Evolutionary conservation across 768 basidiomycete species (phyloP).

Genomic region (Agrocybe praecox): DNA sequence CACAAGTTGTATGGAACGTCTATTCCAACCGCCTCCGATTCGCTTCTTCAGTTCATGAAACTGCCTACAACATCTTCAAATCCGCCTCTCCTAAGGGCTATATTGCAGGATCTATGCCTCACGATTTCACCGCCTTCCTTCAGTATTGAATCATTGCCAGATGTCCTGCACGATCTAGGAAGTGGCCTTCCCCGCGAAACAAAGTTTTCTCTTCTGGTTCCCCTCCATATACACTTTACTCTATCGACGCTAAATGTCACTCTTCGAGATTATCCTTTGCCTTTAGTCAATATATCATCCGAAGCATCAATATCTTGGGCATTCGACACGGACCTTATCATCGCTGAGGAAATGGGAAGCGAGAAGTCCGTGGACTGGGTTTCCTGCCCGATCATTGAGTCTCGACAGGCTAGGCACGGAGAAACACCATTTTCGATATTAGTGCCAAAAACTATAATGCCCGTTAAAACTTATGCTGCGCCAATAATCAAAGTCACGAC

Average conservation of each 20-base stretch:
- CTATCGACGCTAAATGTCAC: conserved; percentile 61
- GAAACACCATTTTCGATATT: conserved; percentile 55
- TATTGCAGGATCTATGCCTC: conserved; percentile 61
- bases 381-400: conserved; percentile 63
- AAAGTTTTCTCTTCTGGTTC: conserved; percentile 78
- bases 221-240: conserved; percentile 75
- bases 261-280: conserved; percentile 88
- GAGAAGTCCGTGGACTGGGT: conserved; percentile 72
- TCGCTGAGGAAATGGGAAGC: conserved; percentile 85
- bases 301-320: conserved; percentile 50
- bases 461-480: conserved; percentile 88
- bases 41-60: conserved; percentile 47
- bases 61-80: conserved; percentile 32
- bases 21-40: conserved; percentile 23
- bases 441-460: conserved; percentile 93
- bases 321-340: conserved; percentile 77
- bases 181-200: conserved; percentile 68
- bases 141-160: conserved; percentile 49
- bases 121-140: conserved; percentile 64
- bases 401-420: conserved; percentile 51
- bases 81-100: conserved; percentile 74
- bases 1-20: conserved; percentile 45
- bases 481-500: conserved; percentile 73
- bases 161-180: conserved; percentile 71
- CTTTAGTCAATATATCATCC: conserved; percentile 74